Conservation (phyloP, 352 stramenopile genomes). For the Globisporangium takayamanum region DNA sequence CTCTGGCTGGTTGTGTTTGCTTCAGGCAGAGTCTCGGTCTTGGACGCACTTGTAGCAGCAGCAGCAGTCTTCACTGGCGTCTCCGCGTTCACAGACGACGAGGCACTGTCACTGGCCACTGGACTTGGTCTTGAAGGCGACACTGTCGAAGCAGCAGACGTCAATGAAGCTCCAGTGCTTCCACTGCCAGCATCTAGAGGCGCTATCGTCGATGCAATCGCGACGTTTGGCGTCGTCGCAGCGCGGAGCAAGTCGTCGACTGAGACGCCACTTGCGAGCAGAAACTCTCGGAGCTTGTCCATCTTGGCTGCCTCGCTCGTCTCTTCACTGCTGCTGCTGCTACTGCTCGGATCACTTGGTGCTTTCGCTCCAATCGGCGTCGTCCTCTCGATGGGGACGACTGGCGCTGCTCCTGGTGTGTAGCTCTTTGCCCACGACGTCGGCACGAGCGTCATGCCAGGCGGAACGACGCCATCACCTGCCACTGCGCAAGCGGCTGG, state of each 20-base stretch:
- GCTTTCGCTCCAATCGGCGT: neutral
- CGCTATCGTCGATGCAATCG: constrained; percentile 15
- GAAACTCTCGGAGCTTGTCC: constrained; percentile 55
- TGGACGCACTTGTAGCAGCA: too few species aligned
- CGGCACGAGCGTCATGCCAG: constrained; percentile 43
- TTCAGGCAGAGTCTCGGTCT: too few species aligned
- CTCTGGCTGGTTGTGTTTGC: too few species aligned
- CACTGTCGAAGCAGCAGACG: neutral
- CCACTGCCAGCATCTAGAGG: too few species aligned
- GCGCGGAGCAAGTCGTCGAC: constrained; percentile 67
- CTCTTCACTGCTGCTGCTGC: constrained; percentile 2
- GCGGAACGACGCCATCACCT: constrained; percentile 18
- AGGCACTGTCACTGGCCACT: too few species aligned
- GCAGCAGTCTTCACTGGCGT: too few species aligned
- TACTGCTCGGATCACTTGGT: neutral
- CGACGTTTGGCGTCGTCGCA: constrained; percentile 39
- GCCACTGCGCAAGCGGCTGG: neutral
- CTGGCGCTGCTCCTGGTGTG: neutral
- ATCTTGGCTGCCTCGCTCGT: constrained; percentile 24
- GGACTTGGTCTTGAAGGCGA: too few species aligned
- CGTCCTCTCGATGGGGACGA: neutral
- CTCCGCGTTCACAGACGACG: too few species aligned
- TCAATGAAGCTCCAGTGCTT: neutral
- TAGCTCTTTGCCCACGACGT: constrained; percentile 27
- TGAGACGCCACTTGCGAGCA: constrained; percentile 51